These are phyloP conservation scores for Sisymbrium altissimum DNA, from an alignment of 345 rosid genomes.

Conservation along the genomic window DNA sequence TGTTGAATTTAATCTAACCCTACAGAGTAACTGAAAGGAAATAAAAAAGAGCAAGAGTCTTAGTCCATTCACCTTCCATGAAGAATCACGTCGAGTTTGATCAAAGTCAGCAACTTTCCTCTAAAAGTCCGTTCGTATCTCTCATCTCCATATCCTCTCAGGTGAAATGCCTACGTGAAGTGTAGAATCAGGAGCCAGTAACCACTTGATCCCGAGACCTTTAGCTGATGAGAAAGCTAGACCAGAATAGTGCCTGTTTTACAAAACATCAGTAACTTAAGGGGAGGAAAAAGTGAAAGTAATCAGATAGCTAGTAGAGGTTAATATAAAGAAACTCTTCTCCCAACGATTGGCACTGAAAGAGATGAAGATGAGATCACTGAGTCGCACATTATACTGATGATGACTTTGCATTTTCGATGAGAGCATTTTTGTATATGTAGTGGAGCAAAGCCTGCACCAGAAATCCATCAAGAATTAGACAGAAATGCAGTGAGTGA, in stretches of 20 bases:
- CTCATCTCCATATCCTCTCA: conserved; percentile 93
- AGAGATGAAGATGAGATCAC: conserved; percentile 16
- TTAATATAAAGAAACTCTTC: conserved; percentile 47
- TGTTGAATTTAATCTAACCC: background rate
- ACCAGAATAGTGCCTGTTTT: conserved; percentile 50
- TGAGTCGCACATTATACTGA: too few species aligned
- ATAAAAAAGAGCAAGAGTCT: background rate
- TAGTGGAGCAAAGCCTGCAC: too few species aligned
- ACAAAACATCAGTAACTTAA: conserved; percentile 11
- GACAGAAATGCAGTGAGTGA: too few species aligned
- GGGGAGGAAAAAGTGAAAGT: background rate
- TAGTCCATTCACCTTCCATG: conserved; percentile 66
- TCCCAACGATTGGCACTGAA: conserved; percentile 92
- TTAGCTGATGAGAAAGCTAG: background rate
- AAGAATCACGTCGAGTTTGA: conserved; percentile 56
- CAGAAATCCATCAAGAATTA: too few species aligned
- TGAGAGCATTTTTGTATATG: too few species aligned
- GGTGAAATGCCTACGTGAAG: conserved; percentile 73
- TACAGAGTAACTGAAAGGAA: background rate
- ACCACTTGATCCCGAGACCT: conserved; percentile 11
- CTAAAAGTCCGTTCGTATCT: conserved; percentile 91
- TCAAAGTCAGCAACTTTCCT: conserved; percentile 61
- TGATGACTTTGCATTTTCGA: too few species aligned
- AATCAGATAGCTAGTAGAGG: background rate
- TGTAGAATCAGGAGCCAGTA: conserved; percentile 74